These are phyloP conservation scores for Syzygium aromaticum DNA, from an alignment of 345 rosid species.

Conservation along the genomic window DNA sequence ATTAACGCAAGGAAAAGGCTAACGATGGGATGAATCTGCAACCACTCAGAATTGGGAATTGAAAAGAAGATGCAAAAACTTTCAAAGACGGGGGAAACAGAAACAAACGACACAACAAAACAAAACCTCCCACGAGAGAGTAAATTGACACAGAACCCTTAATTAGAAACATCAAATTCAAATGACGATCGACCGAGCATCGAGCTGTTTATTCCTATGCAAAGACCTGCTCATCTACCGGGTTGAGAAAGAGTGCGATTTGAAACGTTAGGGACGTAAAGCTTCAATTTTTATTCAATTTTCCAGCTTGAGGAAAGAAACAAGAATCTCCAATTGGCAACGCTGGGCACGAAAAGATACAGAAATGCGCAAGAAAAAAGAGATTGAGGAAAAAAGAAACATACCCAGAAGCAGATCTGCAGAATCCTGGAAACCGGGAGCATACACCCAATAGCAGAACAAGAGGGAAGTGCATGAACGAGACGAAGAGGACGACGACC, in stretches of 20 bases:
- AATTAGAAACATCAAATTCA: neutral
- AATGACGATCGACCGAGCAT: neutral
- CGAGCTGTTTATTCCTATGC: neutral
- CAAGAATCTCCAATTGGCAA: neutral
- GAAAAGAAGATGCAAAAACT: neutral
- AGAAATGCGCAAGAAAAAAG: neutral
- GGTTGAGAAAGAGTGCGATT: neutral
- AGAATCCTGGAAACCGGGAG: neutral
- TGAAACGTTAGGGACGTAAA: neutral
- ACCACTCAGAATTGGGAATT: neutral
- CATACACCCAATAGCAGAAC: neutral
- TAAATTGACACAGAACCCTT: neutral
- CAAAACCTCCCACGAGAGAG: neutral
- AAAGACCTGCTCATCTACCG: neutral
- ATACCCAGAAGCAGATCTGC: slow-evolving; percentile 16
- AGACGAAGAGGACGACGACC: neutral
- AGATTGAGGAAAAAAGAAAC: neutral
- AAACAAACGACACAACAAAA: neutral
- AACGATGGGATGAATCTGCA: neutral
- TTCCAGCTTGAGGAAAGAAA: neutral
- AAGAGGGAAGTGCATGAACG: neutral
- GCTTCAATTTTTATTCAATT: neutral
- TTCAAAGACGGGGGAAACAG: neutral
- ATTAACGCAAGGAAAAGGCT: neutral
- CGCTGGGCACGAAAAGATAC: neutral